Percentiles rank a stretch among this genome's conserved stretches.
These are phyloP conservation scores for Plasmodium inui DNA, from an alignment of 169 alveolate genomes.

Conservation along the genomic window DNA sequence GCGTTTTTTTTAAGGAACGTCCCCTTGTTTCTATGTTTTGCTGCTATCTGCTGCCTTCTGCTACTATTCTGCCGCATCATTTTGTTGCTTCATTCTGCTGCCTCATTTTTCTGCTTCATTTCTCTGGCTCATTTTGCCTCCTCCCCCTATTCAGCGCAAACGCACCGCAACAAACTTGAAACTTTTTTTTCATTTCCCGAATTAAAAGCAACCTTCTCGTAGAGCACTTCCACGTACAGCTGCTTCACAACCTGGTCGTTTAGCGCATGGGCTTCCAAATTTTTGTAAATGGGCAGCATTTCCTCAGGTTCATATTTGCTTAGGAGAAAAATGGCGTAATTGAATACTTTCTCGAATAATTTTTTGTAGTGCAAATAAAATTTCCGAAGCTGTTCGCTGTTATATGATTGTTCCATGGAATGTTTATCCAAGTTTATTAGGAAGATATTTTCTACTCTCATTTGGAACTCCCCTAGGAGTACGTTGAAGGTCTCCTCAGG, in stretches of 20 bases:
- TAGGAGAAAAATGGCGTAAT: constrained; percentile 51
- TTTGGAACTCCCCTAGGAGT: constrained; percentile 30
- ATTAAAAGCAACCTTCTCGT: constrained; percentile 39
- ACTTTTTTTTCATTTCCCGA: constrained; percentile 29
- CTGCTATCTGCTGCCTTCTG: not conserved
- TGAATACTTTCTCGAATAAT: constrained; percentile 32
- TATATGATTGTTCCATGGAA: constrained; percentile 21
- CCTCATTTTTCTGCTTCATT: not conserved
- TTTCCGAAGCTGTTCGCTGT: constrained; percentile 22
- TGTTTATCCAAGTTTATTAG: constrained; percentile 31
- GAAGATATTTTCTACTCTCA: constrained; percentile 18
- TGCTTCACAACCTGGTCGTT: constrained; percentile 34
- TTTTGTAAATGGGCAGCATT: constrained; percentile 34
- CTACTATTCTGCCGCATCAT: not conserved
- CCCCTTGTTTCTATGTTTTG: not conserved
- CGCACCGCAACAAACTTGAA: constrained; percentile 11
- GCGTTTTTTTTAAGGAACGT: not conserved
- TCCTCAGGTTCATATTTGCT: constrained; percentile 46
- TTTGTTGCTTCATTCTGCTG: not conserved
- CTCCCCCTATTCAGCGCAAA: not conserved
- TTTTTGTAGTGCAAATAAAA: constrained; percentile 49
- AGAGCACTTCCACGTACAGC: constrained; percentile 39
- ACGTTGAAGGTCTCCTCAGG: constrained; percentile 16
- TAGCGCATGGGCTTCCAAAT: constrained; percentile 19
- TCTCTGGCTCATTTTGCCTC: not conserved